These are phyloP conservation scores for Protea cynaroides DNA, from an alignment of 164 flowering plant species.

Conservation along the genomic window DNA sequence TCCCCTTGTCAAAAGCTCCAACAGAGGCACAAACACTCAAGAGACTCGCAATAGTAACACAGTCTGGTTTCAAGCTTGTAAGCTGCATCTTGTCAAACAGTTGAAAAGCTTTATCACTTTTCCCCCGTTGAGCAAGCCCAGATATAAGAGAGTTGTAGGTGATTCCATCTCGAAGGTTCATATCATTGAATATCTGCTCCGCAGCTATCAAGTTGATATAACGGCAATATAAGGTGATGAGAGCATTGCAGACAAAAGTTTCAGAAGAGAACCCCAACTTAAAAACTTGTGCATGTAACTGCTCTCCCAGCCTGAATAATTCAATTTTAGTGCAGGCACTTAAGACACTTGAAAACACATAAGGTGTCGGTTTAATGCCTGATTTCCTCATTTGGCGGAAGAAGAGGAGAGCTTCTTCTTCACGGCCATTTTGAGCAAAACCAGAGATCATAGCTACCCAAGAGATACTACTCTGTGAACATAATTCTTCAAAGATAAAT, in stretches of 20 bases:
- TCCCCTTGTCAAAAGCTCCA: conserved; percentile 21
- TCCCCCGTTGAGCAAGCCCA: conserved; percentile 23
- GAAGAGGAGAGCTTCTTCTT: conserved; percentile 14
- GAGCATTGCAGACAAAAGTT: conserved; percentile 23
- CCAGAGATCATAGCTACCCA: conserved; percentile 35
- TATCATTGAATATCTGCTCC: conserved; percentile 18
- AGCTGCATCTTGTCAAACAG: not conserved
- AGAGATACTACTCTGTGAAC: conserved; percentile 18
- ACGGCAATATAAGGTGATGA: conserved; percentile 21
- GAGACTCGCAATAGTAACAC: conserved; percentile 15
- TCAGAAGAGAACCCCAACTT: conserved; percentile 24
- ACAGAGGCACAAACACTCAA: conserved; percentile 24
- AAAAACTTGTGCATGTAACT: conserved; percentile 20
- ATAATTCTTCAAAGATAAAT: conserved; percentile 10
- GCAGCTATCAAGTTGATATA: conserved; percentile 17
- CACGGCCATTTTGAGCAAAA: conserved; percentile 22
- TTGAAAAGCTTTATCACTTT: not conserved
- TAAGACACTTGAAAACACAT: conserved; percentile 24
- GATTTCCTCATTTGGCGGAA: conserved; percentile 19
- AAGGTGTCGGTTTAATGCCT: conserved; percentile 25
- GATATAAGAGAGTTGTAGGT: conserved; percentile 26
- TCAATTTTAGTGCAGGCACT: conserved; percentile 25
- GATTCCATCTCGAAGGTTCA: conserved; percentile 18
- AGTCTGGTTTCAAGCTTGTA: not conserved
- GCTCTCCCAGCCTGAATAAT: conserved; percentile 17